Percentiles rank a stretch among this genome's conserved stretches.
Conservation (phyloP, 768 basidiomycete genomes). For the Sporobolomyces pararoseus region DNA sequence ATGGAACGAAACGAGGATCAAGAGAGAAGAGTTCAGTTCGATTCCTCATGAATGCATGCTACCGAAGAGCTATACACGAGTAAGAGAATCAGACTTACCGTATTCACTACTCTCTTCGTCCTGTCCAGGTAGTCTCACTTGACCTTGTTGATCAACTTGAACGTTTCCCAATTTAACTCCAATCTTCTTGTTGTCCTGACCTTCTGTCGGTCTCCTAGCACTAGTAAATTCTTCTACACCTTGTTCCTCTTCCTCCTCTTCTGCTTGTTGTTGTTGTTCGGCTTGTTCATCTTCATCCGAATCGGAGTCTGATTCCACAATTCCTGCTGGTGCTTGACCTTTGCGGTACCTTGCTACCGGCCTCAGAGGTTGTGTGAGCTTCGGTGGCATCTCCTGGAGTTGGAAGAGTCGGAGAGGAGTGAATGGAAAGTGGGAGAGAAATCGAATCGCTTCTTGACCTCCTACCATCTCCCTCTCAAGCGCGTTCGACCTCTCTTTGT, state of each 20-base stretch:
- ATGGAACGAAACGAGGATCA: not conserved
- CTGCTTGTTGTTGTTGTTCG: conserved; percentile 26
- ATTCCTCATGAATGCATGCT: too few relatives aligned
- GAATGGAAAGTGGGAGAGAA: not conserved
- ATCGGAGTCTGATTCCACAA: conserved; percentile 26
- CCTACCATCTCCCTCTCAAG: too few relatives aligned
- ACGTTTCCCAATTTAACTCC: conserved; percentile 75
- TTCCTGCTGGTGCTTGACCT: conserved; percentile 54
- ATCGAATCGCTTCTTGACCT: not conserved
- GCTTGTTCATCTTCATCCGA: conserved; percentile 45
- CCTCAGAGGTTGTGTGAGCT: conserved; percentile 34
- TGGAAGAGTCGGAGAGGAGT: not conserved
- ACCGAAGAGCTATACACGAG: not conserved
- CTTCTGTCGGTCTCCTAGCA: not conserved
- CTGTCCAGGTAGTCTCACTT: conserved; percentile 71
- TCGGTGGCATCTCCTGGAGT: conserved; percentile 10
- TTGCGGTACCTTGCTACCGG: conserved; percentile 86
- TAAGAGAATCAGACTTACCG: conserved; percentile 37
- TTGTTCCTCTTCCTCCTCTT: conserved; percentile 48
- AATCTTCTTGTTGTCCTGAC: conserved; percentile 56
- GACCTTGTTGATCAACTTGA: conserved; percentile 72
- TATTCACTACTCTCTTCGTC: conserved; percentile 67
- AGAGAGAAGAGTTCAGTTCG: too few relatives aligned
- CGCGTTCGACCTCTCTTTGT: too few relatives aligned
- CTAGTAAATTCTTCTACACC: conserved; percentile 49